Evolutionary conservation across 805 yeast species (phyloP), one percentile per base, ranked within the genome.

Genomic region (Limtongozyma cylindracea): DNA sequence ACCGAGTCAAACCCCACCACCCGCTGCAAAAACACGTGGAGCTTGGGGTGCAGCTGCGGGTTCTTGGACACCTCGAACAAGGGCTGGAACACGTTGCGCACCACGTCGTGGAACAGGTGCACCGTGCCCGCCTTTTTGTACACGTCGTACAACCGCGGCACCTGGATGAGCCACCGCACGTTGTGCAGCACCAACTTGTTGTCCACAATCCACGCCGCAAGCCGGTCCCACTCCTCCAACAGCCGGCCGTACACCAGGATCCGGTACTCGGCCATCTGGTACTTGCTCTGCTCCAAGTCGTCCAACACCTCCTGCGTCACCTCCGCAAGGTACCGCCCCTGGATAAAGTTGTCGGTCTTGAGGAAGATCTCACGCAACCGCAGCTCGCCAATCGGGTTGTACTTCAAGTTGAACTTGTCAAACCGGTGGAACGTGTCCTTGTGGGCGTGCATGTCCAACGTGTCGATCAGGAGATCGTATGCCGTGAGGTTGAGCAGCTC

Each of bases 401-500:
- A 88, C 43, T 88, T 91, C 49, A 88, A 56, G 43, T 88, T 88
- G 58, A 88, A 88, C 47, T 88, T 88, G 47, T 88, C 99, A 39
- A 88, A 88, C 35, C 99, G 61, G 45, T 88, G 99, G 60, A 88
- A 88, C 1, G 96, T 74, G 38, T 88, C 99, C 31, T 82, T 74
- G 44, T 88, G 98, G 4, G 99, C 99, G 46, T 88, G 99, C 99
- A 88, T 88, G 46, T 88, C 99, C 32, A 88, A 57, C 2, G 98
- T 91, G 38, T 88, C 99, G 35, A 88, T 88, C 26, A 91, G 73
- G 27, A 88, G 54, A 40, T 88, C 98, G 40, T 91, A 88, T 2
- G 95, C 96, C 1, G 93, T 71, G 27, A 88, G 57, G 25, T 77
- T 69, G 42, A 88, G 58, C 17, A 96, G 80, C 38, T 80, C 61